Evolutionary conservation across 805 yeast genomes (phyloP), one percentile per base, ranked within the genome.

Genomic region (Ogataea nonfermentans): DNA sequence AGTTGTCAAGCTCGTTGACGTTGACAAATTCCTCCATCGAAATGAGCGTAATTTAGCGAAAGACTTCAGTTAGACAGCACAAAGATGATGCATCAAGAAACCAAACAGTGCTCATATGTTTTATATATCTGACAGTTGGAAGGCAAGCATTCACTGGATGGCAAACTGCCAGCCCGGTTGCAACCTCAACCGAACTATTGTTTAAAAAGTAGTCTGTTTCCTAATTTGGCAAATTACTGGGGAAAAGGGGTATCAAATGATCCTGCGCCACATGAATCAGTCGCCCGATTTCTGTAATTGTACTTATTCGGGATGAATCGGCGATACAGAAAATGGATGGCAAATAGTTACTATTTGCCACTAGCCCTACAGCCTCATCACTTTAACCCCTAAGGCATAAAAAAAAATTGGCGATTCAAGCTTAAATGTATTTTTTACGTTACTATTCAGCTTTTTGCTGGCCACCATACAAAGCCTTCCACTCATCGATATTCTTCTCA

Each of bases 401-500:
- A 24, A 23, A 29, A 20, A 25, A 9, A 24, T 24, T 20, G 35
- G 40, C 20, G 24, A 24, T 37, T 15, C 27, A 24, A 15, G 16
- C 20, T 24, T 15, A 19, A 19, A 19, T 19, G 22, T 19, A 19
- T 19, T 19, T 19, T 19, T 19, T 19, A 19, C 22, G 22, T 19
- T 6, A 19, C 22, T 8, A 16, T 10, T 29, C 24, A 39, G 24
- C 28, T 33, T 17, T 29, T 57, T 83, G 82, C 52, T 78, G 71
- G 32, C 97, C 98, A 44, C 97, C 95, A 58, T 84, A 93, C 63
- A 76, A 74, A 39, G 69, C 65, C 70, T 95, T 83, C 95, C 97
- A 88, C 56, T 78, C 84, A 8, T 78, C 93, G 47, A 90, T 73
- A 71, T 84, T 83, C 68, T 80, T 80, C 57, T 86, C 95, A 51